Evolutionary conservation across 441 rosid genomes (phyloP), one percentile per base, ranked within the genome.

Genomic region (Flueggea neowawraea): DNA sequence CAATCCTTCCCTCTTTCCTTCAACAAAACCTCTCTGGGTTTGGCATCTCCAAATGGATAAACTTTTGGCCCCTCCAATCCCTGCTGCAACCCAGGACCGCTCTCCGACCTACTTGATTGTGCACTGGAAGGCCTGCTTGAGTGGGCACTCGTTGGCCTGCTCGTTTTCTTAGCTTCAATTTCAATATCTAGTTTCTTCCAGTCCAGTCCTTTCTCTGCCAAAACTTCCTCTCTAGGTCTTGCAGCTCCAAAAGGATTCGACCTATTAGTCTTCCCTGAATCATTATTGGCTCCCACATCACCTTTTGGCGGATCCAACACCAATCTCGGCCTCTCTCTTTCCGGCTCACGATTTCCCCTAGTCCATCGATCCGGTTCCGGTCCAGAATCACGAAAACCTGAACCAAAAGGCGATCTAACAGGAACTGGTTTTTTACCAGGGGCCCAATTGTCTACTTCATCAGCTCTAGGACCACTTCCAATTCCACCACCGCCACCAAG

Each of bases 111-210:
- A 51, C 69, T 77, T 2, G 98, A 95, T 11, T 91, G 99, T 5
- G 93, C 97, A 68, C 99, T 95, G 2, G 98, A 84, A 45, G 99
- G 96, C 76, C 99, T 81, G 70, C 99, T 91, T 0, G 97, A 91
- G 5, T 91, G 96, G 1, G 95, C 73, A 59, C 97, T 91, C 4
- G 90, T 75, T 16, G 96, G 95, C 73, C 93, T 72, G 65, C 98
- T 89, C 16, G 84, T 59, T 80, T 78, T 94, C 83, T 88, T 91
- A 12, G 85, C 78, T 58, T 89, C 99, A 12, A 89, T 75, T 0
- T 95, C 98, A 15, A 74, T 64, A 31, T 91, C 99, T 73, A 86
- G 59, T 61, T 82, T 83, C 90, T 81, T 91, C 88, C 90, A 95
- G 65, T 95, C 99, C 79, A 91, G 70, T 53, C 98, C 99, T 72